Conservation (phyloP, 2,329 filamentous ascomycete genomes). For the Colletotrichum karsti region DNA sequence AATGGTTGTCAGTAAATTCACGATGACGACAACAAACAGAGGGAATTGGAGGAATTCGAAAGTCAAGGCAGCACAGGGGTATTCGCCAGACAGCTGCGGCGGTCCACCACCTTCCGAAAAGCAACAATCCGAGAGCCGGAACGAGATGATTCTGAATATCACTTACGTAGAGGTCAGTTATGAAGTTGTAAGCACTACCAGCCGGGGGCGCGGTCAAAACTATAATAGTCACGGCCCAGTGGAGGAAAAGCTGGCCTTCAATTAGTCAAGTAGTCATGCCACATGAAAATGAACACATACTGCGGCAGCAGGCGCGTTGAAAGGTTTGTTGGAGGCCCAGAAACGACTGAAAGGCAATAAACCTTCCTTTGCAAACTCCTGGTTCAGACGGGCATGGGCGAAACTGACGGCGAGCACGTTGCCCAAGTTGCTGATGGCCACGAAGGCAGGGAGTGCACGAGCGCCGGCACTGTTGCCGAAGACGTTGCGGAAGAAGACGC, state of each 20-base stretch:
- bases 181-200: conserved; percentile 67
- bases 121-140: too few species aligned
- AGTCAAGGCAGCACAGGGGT: too few species aligned
- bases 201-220: conserved; percentile 73
- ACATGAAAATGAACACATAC: too few species aligned
- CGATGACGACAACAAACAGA: too few species aligned
- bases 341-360: conserved; percentile 71
- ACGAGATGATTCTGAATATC: conserved; percentile 61
- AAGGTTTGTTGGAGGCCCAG: conserved; percentile 75
- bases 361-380: conserved; percentile 76
- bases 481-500: conserved; percentile 68
- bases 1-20: conserved; percentile 37
- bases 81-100: background rate
- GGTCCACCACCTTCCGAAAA: too few species aligned
- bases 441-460: conserved; percentile 60
- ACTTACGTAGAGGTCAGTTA: background rate
- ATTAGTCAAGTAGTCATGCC: too few species aligned
- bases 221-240: conserved; percentile 72
- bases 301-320: conserved; percentile 68
- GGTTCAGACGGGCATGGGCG: conserved; percentile 65
- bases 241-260: conserved; percentile 65
- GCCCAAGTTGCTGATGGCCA: conserved; percentile 68
- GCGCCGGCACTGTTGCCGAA: conserved; percentile 65
- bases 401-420: conserved; percentile 71
- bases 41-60: too few species aligned